phyloP scores from a whole-genome alignment of 805 yeast genomes.

The Teunomyces panamensis region DNA sequence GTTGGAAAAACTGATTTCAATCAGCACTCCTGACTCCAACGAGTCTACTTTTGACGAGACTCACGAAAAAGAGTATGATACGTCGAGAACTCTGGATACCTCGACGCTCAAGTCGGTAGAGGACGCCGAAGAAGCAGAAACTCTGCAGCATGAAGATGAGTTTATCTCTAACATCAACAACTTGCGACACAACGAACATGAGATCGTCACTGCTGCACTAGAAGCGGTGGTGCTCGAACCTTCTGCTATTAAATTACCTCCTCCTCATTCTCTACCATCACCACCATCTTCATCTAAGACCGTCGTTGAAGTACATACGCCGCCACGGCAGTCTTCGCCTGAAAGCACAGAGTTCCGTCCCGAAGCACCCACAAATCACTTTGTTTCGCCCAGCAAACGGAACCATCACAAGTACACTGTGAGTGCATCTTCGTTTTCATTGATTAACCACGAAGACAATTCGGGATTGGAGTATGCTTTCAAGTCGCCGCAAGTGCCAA shows the following conservation, averaged over 20 bases:
- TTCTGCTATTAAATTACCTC: neutral
- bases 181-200: slow-evolving; percentile 27
- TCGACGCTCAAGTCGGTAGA: neutral
- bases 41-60: slow-evolving; percentile 2
- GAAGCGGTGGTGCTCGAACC: neutral
- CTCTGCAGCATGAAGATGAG: slow-evolving; percentile 7
- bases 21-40: neutral
- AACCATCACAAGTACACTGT: slow-evolving; percentile 13
- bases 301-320: neutral
- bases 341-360: neutral
- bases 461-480: slow-evolving; percentile 31
- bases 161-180: slow-evolving; percentile 25
- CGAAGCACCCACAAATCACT: neutral
- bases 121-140: neutral
- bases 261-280: neutral
- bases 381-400: slow-evolving; percentile 14
- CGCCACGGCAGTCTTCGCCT: neutral
- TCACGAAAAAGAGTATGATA: slow-evolving; percentile 11
- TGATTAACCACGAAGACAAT: slow-evolving; percentile 26
- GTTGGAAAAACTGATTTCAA: slow-evolving; percentile 6
- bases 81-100: neutral
- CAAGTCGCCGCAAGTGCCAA: slow-evolving; percentile 27
- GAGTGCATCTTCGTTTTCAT: slow-evolving; percentile 20
- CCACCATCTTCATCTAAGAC: too few species aligned
- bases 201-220: neutral